These are phyloP conservation scores for Trichophyton benhamiae DNA, from an alignment of 2,329 filamentous ascomycete genomes.

Conservation along the genomic window DNA sequence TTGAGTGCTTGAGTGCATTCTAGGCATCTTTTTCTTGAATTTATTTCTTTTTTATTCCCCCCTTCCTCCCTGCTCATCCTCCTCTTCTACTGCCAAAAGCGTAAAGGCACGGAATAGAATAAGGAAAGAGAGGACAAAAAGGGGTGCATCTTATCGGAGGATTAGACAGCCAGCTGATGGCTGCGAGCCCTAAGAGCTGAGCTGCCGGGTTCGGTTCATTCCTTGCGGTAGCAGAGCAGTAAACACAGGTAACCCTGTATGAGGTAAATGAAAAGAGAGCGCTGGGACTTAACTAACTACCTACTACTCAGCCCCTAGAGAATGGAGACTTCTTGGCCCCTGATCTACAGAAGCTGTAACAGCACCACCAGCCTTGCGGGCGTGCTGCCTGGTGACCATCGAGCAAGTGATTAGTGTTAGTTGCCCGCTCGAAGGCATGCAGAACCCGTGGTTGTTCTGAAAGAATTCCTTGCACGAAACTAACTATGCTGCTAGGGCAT, in stretches of 20 bases:
- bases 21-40: background rate
- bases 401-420: background rate
- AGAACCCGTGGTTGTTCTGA: background rate
- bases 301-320: background rate
- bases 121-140: background rate
- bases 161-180: conserved; percentile 2
- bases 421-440: background rate
- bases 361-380: background rate
- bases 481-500: background rate
- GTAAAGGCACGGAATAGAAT: background rate
- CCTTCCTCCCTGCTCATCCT: background rate
- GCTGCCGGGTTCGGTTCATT: background rate
- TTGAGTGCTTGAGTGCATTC: background rate
- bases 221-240: background rate
- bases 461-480: background rate
- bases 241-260: background rate
- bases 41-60: background rate
- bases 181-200: background rate
- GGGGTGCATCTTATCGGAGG: background rate
- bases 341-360: conserved; percentile 2
- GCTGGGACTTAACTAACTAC: background rate
- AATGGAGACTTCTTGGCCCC: background rate
- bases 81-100: background rate
- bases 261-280: background rate
- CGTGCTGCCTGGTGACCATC: background rate